Percentiles rank a stretch among this genome's conserved stretches.
These are phyloP conservation scores for Diaporthe sp. DNA, from an alignment of 2,329 filamentous ascomycete genomes.

Conservation along the genomic window DNA sequence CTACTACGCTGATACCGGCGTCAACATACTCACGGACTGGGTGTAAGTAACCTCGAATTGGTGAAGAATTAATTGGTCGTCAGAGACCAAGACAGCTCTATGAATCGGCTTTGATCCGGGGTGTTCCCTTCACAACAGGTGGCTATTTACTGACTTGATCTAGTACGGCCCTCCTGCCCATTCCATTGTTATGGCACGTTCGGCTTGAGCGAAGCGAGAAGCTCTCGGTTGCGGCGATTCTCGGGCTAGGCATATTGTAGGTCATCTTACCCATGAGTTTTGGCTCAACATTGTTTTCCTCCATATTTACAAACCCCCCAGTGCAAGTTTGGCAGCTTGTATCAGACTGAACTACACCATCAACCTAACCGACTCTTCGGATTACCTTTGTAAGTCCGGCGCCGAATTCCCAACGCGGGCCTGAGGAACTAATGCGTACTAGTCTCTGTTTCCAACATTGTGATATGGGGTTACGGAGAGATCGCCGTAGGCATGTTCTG, in stretches of 20 bases:
- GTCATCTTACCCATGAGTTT: neutral
- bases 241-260: slow-evolving; percentile 40
- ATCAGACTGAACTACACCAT: slow-evolving; percentile 40
- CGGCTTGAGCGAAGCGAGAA: slow-evolving; percentile 40
- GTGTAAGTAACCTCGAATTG: neutral
- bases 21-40: slow-evolving; percentile 41
- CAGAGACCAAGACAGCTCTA: neutral
- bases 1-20: slow-evolving; percentile 27
- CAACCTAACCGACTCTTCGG: slow-evolving; percentile 26
- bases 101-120: neutral
- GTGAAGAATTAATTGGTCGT: neutral
- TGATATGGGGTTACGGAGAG: slow-evolving; percentile 41
- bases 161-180: slow-evolving; percentile 31
- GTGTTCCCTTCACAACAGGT: neutral
- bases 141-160: neutral
- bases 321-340: slow-evolving; percentile 40
- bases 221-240: slow-evolving; percentile 38
- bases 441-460: slow-evolving; percentile 36
- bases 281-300: neutral
- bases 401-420: neutral
- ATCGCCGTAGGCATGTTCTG: slow-evolving; percentile 39
- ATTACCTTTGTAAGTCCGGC: slow-evolving; percentile 38
- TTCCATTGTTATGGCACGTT: slow-evolving; percentile 40
- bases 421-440: neutral
- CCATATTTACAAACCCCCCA: slow-evolving; percentile 9